Conservation (phyloP, 208 protist species). For the Crithidia thermophila region DNA sequence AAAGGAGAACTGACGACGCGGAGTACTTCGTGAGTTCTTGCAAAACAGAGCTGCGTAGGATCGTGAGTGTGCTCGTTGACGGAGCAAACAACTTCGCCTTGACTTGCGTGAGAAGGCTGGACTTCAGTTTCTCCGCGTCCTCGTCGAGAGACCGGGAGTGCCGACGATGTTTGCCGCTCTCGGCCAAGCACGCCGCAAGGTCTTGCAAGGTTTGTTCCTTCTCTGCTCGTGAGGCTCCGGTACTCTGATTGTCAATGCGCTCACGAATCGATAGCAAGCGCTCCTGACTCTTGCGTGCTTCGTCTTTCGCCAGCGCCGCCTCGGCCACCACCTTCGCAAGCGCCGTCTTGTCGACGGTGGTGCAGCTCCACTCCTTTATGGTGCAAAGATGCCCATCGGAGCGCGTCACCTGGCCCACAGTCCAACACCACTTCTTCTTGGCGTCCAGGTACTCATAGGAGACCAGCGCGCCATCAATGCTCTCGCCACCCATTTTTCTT, state of each 20-base stretch:
- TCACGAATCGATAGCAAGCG: constrained; percentile 23
- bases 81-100: constrained; percentile 12
- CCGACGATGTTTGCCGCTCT: constrained; percentile 23
- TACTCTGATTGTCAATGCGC: constrained; percentile 13
- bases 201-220: constrained; percentile 19
- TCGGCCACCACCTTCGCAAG: constrained; percentile 13
- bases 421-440: constrained; percentile 26
- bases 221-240: constrained; percentile 7
- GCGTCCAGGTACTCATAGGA: constrained; percentile 31
- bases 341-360: constrained; percentile 3
- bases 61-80: neutral
- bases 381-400: constrained; percentile 25
- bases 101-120: neutral
- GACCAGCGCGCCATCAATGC: constrained; percentile 19
- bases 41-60: constrained; percentile 21
- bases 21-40: constrained; percentile 13
- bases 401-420: constrained; percentile 13
- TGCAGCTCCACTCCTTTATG: constrained; percentile 16
- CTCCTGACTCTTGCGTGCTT: constrained; percentile 19
- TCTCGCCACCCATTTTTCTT: neutral
- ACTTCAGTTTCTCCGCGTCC: constrained; percentile 9
- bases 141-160: constrained; percentile 19
- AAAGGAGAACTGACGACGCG: constrained; percentile 7
- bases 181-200: constrained; percentile 23
- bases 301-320: constrained; percentile 12